Evolutionary conservation across 169 alveolate species (phyloP).

Genomic region (Pseudocohnilembus persalinus): DNA sequence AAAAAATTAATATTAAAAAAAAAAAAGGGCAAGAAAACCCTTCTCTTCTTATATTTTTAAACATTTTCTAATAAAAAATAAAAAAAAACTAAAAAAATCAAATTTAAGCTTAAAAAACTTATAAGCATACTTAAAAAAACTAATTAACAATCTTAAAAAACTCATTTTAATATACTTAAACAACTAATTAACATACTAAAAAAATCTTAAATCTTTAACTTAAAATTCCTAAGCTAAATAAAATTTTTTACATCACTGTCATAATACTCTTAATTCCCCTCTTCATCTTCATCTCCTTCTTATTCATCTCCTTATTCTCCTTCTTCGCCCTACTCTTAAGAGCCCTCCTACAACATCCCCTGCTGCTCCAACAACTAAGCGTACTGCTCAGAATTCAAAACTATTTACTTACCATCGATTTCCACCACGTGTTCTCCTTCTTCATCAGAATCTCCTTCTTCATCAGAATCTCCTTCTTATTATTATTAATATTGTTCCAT

Average conservation of each 20-base stretch:
- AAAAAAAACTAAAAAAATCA: no score
- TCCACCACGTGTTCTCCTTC: not conserved
- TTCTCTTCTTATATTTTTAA: no score
- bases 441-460: not conserved
- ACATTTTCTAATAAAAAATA: no score
- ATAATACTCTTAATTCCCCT: not conserved
- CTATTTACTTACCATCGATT: not conserved
- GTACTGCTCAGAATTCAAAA: no score
- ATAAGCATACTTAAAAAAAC: no score
- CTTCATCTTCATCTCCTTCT: slow-evolving; percentile 45
- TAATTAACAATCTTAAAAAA: no score
- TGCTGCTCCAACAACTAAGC: no score
- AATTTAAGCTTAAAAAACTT: no score
- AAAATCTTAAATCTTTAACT: slow-evolving; percentile 1
- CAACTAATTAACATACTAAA: not conserved
- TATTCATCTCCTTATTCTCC: slow-evolving; percentile 42
- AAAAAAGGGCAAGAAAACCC: no score
- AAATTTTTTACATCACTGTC: slow-evolving; percentile 4
- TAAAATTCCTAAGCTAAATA: slow-evolving; percentile 2
- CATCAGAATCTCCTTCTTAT: not conserved
- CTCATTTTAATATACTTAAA: not conserved
- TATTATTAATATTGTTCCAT: not conserved
- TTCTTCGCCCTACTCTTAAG: slow-evolving; percentile 24
- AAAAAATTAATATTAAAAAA: not conserved
- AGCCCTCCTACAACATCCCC: not conserved